Evolutionary conservation across 2,329 filamentous ascomycete species (phyloP).

Genomic region (Nectriaceae sp.): DNA sequence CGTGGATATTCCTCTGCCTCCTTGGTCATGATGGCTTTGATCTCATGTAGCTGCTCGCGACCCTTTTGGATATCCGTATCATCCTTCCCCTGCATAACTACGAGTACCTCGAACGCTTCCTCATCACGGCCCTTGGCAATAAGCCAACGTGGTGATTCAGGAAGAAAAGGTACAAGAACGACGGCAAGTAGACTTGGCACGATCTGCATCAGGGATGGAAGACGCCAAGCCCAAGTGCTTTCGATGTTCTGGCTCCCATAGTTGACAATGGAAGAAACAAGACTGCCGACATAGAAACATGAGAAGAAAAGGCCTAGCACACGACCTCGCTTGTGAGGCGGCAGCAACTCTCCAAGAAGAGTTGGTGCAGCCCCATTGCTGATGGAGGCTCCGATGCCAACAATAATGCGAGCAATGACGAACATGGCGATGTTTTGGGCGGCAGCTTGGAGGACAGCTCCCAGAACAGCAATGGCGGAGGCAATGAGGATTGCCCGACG

Average conservation of each 20-base stretch:
- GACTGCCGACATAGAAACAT: conserved; percentile 32
- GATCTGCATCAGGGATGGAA: conserved; percentile 34
- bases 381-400: conserved; percentile 47
- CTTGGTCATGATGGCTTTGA: conserved; percentile 22
- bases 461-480: conserved; percentile 44
- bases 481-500: conserved; percentile 24
- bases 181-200: conserved; percentile 23
- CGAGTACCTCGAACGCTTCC: conserved; percentile 37
- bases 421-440: conserved; percentile 55
- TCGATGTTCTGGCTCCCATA: conserved; percentile 24
- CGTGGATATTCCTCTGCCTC: conserved; percentile 26
- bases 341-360: conserved; percentile 52
- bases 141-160: conserved; percentile 38
- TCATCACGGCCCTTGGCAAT: conserved; percentile 32
- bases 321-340: conserved; percentile 24
- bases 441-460: conserved; percentile 47
- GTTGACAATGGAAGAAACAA: conserved; percentile 29
- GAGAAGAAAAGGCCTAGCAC: conserved; percentile 24
- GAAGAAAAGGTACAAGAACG: conserved; percentile 3
- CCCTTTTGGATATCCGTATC: conserved; percentile 25
- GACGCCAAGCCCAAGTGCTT: conserved; percentile 35
- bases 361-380: conserved; percentile 46
- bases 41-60: conserved; percentile 18
- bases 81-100: conserved; percentile 41
- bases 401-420: conserved; percentile 45